Evolutionary conservation across 805 yeast species (phyloP), one percentile per base, ranked within the genome.

Genomic region (Teunomyces funiuensis): DNA sequence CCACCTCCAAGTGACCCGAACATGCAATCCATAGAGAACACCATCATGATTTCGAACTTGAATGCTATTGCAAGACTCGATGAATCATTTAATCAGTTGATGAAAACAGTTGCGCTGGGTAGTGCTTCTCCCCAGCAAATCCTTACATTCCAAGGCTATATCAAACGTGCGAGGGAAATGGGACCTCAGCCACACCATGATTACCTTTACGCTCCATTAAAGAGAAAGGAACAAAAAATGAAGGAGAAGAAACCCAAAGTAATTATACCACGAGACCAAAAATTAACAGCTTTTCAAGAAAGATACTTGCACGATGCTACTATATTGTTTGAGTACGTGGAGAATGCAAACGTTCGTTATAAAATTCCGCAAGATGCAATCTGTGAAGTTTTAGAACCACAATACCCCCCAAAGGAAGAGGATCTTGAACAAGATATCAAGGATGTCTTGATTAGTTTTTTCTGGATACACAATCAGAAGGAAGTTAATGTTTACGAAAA

Each of bases 91-190:
- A 84, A 81, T 48, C 63, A 74, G 1, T 65, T 91, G 39, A 89
- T 91, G 97, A 81, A 83, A 47, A 76, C 74, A 4, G 97, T 91
- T 2, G 97, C 98, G 0, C 76, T 83, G 42, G 96, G 96, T 4
- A 73, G 71, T 17, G 96, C 97, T 0, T 60, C 80, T 0, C 76
- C 79, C 4, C 81, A 75, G 5, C 91, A 88, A 58, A 84, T 91
- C 13, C 67, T 77, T 17, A 81, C 79, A 34, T 91, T 91, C 59
- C 96, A 90, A 60, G 81, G 76, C 15, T 86, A 85, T 52, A 88
- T 91, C 42, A 82, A 79, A 44, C 71, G 80, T 41, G 97, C 97
- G 0, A 75, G 85, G 46, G 79, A 75, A 20, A 83, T 84, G 89
- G 88, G 89, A 47, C 80, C 61, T 44, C 80, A 51, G 48, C 63